These are phyloP conservation scores for Coemansia sp. DNA, from an alignment of 192 early-diverging fungal species.

Conservation along the genomic window DNA sequence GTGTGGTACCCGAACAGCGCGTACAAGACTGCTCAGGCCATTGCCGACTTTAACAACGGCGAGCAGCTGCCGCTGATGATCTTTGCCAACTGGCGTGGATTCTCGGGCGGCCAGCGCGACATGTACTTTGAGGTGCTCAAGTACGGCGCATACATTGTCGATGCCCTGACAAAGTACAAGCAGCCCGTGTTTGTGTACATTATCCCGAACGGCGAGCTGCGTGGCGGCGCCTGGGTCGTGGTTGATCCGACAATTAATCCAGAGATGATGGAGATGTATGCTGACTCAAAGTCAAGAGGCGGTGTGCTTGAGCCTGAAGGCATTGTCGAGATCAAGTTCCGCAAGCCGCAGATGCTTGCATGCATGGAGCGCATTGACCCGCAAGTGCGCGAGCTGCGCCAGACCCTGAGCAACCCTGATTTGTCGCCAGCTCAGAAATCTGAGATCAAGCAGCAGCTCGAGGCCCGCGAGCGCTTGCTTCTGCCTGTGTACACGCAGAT, in stretches of 20 bases:
- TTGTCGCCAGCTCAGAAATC: conserved; percentile 62
- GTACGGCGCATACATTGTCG: conserved; percentile 96
- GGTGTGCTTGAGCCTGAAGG: conserved; percentile 97
- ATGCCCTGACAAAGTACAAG: conserved; percentile 92
- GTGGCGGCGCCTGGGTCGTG: conserved; percentile 98
- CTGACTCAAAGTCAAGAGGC: conserved; percentile 84
- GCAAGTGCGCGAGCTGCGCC: conserved; percentile 73
- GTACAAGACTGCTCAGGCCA: conserved; percentile 99
- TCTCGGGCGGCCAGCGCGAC: conserved; percentile 98
- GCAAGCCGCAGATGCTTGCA: conserved; percentile 85
- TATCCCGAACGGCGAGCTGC: conserved; percentile 89
- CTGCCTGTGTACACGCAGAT: conserved; percentile 92
- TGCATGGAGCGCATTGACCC: conserved; percentile 93
- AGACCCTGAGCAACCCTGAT: conserved; percentile 58
- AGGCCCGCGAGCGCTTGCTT: conserved; percentile 81
- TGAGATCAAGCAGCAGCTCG: conserved; percentile 68
- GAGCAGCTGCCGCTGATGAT: conserved; percentile 97
- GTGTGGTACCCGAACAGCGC: conserved; percentile 99
- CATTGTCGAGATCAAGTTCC: conserved; percentile 98
- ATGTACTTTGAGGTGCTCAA: conserved; percentile 99
- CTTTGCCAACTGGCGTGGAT: conserved; percentile 99
- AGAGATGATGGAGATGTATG: conserved; percentile 99
- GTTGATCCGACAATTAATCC: conserved; percentile 95
- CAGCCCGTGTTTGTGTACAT: conserved; percentile 98
- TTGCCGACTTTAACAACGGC: conserved; percentile 98